Evolutionary conservation across 371 early-diverging fungal species (phyloP).

Genomic region (Apophysomyces elegans): DNA sequence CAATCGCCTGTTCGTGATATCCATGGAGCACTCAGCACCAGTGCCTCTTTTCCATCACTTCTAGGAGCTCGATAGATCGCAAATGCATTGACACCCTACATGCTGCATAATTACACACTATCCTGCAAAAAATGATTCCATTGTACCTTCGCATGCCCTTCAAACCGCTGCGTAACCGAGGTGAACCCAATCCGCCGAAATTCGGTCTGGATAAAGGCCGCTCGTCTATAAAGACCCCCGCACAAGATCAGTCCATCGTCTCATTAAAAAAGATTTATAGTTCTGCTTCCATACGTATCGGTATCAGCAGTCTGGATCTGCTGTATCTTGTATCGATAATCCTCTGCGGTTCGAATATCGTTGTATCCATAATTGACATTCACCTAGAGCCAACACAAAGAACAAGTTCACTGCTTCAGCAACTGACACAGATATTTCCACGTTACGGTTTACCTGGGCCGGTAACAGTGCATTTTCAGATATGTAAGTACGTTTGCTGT

Average conservation of each 20-base stretch:
- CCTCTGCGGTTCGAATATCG: slow-evolving; percentile 56
- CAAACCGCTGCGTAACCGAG: slow-evolving; percentile 62
- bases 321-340: slow-evolving; percentile 41
- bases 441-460: slow-evolving; percentile 55
- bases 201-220: slow-evolving; percentile 53
- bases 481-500: slow-evolving; percentile 64
- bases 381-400: slow-evolving; percentile 38
- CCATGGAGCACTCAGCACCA: slow-evolving; percentile 85
- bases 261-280: neutral
- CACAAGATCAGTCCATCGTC: no score
- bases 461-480: slow-evolving; percentile 88
- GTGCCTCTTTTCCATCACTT: slow-evolving; percentile 89
- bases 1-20: slow-evolving; percentile 59
- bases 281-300: slow-evolving; percentile 22
- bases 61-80: slow-evolving; percentile 85
- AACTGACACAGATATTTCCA: slow-evolving; percentile 2
- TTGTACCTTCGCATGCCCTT: slow-evolving; percentile 29
- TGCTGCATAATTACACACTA: slow-evolving; percentile 19
- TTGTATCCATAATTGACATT: slow-evolving; percentile 56
- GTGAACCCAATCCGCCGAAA: slow-evolving; percentile 62
- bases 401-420: neutral
- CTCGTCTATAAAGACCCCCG: slow-evolving; percentile 39
- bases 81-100: slow-evolving; percentile 79
- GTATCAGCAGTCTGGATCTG: slow-evolving; percentile 28
- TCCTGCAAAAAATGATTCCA: slow-evolving; percentile 16